Percentiles rank a stretch among this genome's conserved stretches.
These are phyloP conservation scores for Apiospora rasikravindrae DNA, from an alignment of 2,329 filamentous ascomycete genomes.

Conservation along the genomic window DNA sequence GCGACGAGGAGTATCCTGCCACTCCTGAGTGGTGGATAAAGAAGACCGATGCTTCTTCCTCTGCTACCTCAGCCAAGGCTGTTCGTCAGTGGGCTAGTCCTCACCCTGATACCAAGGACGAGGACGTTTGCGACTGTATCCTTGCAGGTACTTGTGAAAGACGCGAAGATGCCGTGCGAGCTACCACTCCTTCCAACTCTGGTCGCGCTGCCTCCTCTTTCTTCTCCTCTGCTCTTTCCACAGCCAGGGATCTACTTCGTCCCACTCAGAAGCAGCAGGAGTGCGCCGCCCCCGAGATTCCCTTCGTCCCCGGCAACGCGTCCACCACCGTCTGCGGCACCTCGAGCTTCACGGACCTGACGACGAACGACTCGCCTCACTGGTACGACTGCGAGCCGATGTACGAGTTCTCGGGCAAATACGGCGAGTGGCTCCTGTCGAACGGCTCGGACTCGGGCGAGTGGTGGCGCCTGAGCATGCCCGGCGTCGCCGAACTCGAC, in stretches of 20 bases:
- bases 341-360: background rate
- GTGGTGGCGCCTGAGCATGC: background rate
- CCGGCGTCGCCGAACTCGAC: background rate
- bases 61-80: background rate
- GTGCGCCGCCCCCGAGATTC: background rate
- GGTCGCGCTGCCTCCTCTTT: background rate
- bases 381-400: background rate
- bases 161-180: too few relatives aligned
- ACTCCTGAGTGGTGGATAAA: background rate
- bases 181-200: too few relatives aligned
- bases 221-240: background rate
- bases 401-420: background rate
- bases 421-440: background rate
- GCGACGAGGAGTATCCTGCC: background rate
- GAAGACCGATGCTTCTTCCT: background rate
- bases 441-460: background rate
- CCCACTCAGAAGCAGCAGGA: background rate
- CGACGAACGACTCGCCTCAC: background rate
- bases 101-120: too few relatives aligned
- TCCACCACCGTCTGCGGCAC: background rate
- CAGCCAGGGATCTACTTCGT: background rate
- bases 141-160: too few relatives aligned
- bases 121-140: too few relatives aligned
- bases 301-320: background rate
- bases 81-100: too few relatives aligned